Conservation (phyloP, 2,329 filamentous ascomycete genomes). For the Fusarium luffae region DNA sequence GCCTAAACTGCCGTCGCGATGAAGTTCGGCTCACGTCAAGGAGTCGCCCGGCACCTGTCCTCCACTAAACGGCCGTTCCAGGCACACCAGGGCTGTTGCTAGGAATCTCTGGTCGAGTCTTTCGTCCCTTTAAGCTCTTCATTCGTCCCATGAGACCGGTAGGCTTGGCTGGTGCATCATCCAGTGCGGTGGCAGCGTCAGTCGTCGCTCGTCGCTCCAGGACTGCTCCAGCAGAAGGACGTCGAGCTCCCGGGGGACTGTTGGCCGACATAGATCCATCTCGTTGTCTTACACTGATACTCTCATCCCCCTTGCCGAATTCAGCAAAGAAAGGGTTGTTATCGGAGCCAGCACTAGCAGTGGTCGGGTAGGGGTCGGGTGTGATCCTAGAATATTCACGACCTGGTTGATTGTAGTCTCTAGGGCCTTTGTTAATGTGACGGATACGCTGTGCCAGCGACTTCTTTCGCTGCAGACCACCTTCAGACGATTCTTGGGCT, state of each 20-base stretch:
- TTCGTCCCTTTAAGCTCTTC: conserved; percentile 81
- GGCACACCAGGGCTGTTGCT: conserved; percentile 51
- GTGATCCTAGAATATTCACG: conserved; percentile 58
- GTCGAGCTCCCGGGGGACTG: conserved; percentile 63
- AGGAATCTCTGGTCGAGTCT: conserved; percentile 52
- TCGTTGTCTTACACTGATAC: conserved; percentile 58
- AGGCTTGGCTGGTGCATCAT: conserved; percentile 57
- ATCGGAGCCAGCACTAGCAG: conserved; percentile 49
- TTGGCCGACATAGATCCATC: conserved; percentile 59
- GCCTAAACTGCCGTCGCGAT: conserved; percentile 29
- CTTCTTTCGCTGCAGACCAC: conserved; percentile 87
- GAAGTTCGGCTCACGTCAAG: conserved; percentile 32
- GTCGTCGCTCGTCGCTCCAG: conserved; percentile 74
- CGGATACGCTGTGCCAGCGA: conserved; percentile 92
- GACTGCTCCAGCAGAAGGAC: conserved; percentile 52
- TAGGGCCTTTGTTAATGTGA: conserved; percentile 79
- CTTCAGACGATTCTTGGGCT: conserved; percentile 65
- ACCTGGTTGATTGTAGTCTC: conserved; percentile 68
- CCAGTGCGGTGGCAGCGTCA: conserved; percentile 59
- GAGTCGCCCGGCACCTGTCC: conserved; percentile 37
- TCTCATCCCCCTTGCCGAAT: conserved; percentile 69
- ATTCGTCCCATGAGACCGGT: conserved; percentile 80
- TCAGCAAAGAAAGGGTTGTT: conserved; percentile 87
- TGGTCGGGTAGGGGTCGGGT: conserved; percentile 52
- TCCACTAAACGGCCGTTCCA: conserved; percentile 56